Base-by-base conservation (phyloP, 2,329 filamentous ascomycete species). In the Paecilomyces variotii region DNA sequence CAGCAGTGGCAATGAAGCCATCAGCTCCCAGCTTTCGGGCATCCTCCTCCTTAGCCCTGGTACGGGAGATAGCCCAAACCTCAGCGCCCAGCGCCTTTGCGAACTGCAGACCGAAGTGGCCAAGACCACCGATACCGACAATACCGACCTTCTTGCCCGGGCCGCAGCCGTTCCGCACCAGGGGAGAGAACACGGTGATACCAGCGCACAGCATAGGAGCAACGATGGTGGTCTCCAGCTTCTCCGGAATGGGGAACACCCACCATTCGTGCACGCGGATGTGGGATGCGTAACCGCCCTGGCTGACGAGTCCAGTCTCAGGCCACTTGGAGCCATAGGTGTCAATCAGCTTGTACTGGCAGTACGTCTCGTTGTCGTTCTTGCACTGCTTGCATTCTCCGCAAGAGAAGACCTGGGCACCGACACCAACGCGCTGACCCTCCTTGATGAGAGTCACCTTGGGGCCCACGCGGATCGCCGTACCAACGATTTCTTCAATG, bases 181-280 rank as follows among this genome's bases (percentile, higher is more conserved):
- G 80, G 1, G 91, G 90, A 60, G 84, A 88, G 78, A 86, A 95
- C 60, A 86, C 85, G 2, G 91, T 95, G 64, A 95, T 80, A 62
- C 91, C 91, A 49, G 89, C 91, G 74, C 91, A 95, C 65, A 94
- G 82, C 88, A 92, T 91, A 9, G 88, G 89, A 1, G 89, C 90
- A 0, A 87, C 89, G 55, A 86, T 75, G 26, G 72, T 71, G 59
- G 73, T 78, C 62, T 79, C 72, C 53, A 95, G 81, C 56, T 80
- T 84, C 32, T 91, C 89, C 35, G 90, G 91, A 63, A 95, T 92
- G 1, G 67, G 69, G 75, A 85, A 85, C 19, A 80, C 80, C 68
- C 83, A 92, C 78, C 91, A 88, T 75, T 92, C 87, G 74, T 93
- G 88, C 0, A 86, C 84, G 64, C 88, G 82, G 24, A 90, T 81